Evolutionary conservation across 768 basidiomycete species (phyloP), one percentile per base, ranked within the genome.

Genomic region (Suillus subaureus): DNA sequence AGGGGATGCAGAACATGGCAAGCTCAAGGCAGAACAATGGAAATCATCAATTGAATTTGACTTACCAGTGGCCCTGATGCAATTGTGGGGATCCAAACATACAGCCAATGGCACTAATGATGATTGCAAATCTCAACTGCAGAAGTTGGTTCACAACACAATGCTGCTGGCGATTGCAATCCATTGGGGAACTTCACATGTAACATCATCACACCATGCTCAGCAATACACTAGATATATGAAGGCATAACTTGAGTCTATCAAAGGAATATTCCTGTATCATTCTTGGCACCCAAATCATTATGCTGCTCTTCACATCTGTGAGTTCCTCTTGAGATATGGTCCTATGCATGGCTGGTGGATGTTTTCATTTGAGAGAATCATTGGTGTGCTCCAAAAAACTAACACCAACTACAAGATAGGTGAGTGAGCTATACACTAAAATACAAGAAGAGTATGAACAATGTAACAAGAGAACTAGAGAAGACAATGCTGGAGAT

Each of bases 261-360:
- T 79, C 21, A 42, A 63, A 4, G 39, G 57, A 1, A 65, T 75
- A 0, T 77, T 71, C 58, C 71, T 67, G 1, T 40, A 62, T 1
- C 67, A 71, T 15, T n/a, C 11, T 0, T 63, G 71, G 49, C 21
- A 61, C 6, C 76, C 73, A 1, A 78, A 79, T 51, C 76, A 79
- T 61, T 78, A 81, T 56, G 56, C 71, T 39, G 68, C 74, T 2
- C 61, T 80, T 6, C 80, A 81, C 49, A 60, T 79, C 1, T 28
- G 62, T 5, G 64, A 71, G 1, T 77, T 73, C 62, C 57, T 79
- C 3, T 18, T 12, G 0, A 33, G 62, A 8, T 80, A 74, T 67
- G 78, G 81, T 0, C 81, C 79, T 11, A 67, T 73, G 37, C 72
- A 76, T 64, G 69, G 69, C 0, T 79, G 78, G 78, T 77, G 80